Evolutionary conservation across 192 early-diverging fungal genomes (phyloP).

Genomic region (Coemansia sp.): DNA sequence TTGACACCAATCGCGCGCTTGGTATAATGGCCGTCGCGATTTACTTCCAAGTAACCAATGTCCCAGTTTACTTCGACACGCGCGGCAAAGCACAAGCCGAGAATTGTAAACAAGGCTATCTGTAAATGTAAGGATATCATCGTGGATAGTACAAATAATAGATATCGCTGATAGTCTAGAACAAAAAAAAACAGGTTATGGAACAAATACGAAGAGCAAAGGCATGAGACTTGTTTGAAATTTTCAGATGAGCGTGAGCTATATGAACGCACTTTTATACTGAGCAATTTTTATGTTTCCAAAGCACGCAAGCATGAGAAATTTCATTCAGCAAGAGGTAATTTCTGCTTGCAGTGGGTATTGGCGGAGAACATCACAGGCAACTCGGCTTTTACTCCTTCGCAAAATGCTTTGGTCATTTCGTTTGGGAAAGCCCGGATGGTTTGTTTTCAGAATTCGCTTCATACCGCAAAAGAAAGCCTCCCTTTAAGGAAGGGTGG

Average conservation of each 20-base stretch:
- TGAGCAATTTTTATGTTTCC: too few relatives aligned
- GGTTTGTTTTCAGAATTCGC: neutral
- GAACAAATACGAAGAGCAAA: neutral
- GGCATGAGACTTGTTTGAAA: neutral
- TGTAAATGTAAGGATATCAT: neutral
- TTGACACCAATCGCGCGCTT: conserved; percentile 63
- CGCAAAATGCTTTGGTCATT: neutral
- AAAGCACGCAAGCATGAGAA: too few relatives aligned
- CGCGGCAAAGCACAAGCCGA: conserved; percentile 26
- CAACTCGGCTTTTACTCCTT: neutral
- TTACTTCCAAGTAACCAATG: conserved; percentile 6
- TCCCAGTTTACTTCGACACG: conserved; percentile 13
- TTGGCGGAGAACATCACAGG: neutral
- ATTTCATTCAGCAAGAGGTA: neutral
- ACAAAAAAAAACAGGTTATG: neutral
- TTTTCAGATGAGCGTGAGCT: neutral
- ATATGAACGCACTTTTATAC: neutral
- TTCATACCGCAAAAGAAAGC: neutral
- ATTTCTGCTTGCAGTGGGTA: neutral
- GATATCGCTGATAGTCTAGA: neutral
- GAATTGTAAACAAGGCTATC: neutral
- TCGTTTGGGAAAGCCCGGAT: neutral
- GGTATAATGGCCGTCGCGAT: conserved; percentile 9
- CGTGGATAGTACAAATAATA: neutral
- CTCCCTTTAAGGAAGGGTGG: neutral